Evolutionary conservation across 495 filamentous ascomycete species (phyloP).

Genomic region (Talaromyces thailandensis): DNA sequence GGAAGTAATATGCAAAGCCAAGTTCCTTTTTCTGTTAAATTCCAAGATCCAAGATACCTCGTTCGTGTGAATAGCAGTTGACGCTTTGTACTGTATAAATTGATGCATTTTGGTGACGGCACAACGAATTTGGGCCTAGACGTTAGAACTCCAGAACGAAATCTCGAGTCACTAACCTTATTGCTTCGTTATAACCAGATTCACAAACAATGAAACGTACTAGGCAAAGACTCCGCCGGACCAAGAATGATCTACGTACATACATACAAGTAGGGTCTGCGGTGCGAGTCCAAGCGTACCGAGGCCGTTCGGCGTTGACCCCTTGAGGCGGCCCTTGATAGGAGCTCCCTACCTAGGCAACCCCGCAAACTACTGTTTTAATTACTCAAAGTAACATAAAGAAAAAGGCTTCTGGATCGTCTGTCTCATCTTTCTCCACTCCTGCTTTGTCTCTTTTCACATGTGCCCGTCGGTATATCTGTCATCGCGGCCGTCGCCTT

Average conservation of each 20-base stretch:
- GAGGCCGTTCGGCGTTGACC: too few relatives aligned
- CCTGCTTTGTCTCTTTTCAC: not conserved
- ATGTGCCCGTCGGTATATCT: not conserved
- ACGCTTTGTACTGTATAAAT: not conserved
- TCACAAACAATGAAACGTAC: not conserved
- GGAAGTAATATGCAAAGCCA: too few relatives aligned
- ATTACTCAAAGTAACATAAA: too few relatives aligned
- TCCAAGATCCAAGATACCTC: too few relatives aligned
- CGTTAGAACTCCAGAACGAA: too few relatives aligned
- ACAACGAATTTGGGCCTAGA: too few relatives aligned
- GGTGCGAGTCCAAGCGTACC: slow-evolving; percentile 1
- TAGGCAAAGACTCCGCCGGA: not conserved
- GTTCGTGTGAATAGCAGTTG: not conserved
- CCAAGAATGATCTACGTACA: not conserved
- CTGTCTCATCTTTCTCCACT: not conserved
- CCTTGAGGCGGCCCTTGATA: too few relatives aligned
- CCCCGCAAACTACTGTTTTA: not conserved
- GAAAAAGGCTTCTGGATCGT: not conserved
- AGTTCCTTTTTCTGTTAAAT: too few relatives aligned
- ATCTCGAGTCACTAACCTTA: too few relatives aligned
- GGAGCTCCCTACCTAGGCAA: too few relatives aligned
- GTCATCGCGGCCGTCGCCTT: not conserved
- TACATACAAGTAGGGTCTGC: too few relatives aligned
- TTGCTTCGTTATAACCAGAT: not conserved
- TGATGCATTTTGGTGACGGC: too few relatives aligned